Base-by-base conservation (phyloP, 2,329 filamentous ascomycete genomes). In the Beauveria varroae region DNA sequence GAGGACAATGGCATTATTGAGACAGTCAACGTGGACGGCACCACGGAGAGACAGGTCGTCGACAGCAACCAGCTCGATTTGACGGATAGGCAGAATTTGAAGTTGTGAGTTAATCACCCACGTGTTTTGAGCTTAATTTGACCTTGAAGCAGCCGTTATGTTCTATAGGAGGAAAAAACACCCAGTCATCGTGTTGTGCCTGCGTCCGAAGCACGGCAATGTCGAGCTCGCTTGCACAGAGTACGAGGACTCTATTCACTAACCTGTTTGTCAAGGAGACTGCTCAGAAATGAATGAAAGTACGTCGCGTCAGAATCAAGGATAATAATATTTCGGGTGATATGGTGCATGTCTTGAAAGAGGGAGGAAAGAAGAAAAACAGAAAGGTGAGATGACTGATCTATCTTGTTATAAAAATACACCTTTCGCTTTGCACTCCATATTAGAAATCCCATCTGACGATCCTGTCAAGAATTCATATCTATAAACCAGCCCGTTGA, bases 171-270 rank as follows among this genome's bases (percentile, higher is more conserved):
- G 26, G 9, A 16, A 22, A 22, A 49, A 7, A 1, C 7, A 1
- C 5, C 3, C 9, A 14, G 34, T 43, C n/a, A 9, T n/a, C 4
- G 64, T 86, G 81, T 0, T 65, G 54, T 16, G 74, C 68, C 8
- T 89, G 76, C 12, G 78, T 74, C 37, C 76, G 69, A 18, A 88
- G 73, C 62, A 89, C 75, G 18, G 81, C 76, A 5, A 76, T 73
- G 54, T 86, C 87, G 16, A 89, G 80, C 73, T 89, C 86, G 62
- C 86, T 86, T n/a, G 83, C 83, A 57, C 87, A 86, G 62, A 90
- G 73, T 56, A 89, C 76, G 55, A 89, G 83, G 61, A 88, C 62
- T 8, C 64, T 54, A 63, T 69, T 64, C 47, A 18, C 3, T n/a
- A 46, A 28, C 16, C 49, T 22, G 2, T 37, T 7, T 9, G 34